Conservation (phyloP, 805 yeast species). For the Wickerhamiella sorbophila region DNA sequence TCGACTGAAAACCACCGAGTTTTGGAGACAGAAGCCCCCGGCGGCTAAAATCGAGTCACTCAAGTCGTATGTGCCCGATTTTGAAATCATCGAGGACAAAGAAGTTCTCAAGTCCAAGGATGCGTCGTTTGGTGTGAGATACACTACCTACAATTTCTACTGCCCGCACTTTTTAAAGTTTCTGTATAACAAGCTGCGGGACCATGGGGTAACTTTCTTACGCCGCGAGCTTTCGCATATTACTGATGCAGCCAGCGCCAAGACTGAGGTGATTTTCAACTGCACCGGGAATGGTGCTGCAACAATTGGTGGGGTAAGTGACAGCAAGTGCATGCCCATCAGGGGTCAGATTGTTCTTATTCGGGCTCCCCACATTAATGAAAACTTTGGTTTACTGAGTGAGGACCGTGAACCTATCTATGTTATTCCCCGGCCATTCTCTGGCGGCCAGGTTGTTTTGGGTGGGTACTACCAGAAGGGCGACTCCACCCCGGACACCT, state of each 20-base stretch:
- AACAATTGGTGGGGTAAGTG: conserved; percentile 49
- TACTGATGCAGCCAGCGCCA: conserved; percentile 33
- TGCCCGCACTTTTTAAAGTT: conserved; percentile 46
- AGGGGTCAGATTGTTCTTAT: conserved; percentile 71
- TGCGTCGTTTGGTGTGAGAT: conserved; percentile 39
- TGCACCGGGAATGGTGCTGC: conserved; percentile 66
- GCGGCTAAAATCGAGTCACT: conserved; percentile 34
- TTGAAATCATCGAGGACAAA: conserved; percentile 24
- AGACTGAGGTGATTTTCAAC: conserved; percentile 44
- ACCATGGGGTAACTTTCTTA: conserved; percentile 38
- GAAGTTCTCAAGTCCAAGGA: conserved; percentile 35
- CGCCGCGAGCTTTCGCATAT: conserved; percentile 38
- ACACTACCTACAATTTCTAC: conserved; percentile 55
- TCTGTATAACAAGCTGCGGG: conserved; percentile 32
- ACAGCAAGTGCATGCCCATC: conserved; percentile 48
- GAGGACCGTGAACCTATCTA: conserved; percentile 36
- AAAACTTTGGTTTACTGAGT: conserved; percentile 29
- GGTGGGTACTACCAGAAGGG: conserved; percentile 63
- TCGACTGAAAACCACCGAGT: conserved; percentile 41
- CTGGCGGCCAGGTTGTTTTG: conserved; percentile 50
- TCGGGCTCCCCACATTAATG: conserved; percentile 50
- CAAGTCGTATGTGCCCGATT: conserved; percentile 36
- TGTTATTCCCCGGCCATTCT: conserved; percentile 55
- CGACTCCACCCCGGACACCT: conserved; percentile 49
- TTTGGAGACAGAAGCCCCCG: conserved; percentile 40